Conservation (phyloP, 1,284 basidiomycete genomes). For the Sutorius eximius region DNA sequence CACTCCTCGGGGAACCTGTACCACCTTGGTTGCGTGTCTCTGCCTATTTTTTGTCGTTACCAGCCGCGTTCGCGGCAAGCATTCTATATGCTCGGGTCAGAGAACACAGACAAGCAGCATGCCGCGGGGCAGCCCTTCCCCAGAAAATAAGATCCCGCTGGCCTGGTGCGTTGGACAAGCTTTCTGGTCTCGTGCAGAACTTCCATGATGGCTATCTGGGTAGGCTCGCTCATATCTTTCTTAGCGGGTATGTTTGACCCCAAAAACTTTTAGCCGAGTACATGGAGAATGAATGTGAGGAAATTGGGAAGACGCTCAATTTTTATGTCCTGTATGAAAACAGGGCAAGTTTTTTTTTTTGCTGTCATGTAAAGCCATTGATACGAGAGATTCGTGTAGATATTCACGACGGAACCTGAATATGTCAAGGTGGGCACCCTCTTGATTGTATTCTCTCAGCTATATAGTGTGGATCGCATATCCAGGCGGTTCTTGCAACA, state of each 20-base stretch:
- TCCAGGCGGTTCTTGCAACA: conserved; percentile 37
- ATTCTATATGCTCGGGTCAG: conserved; percentile 24
- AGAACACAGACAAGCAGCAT: conserved; percentile 30
- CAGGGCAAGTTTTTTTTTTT: conserved; percentile 24
- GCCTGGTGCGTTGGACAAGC: conserved; percentile 35
- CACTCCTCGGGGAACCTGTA: background rate
- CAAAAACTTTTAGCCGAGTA: conserved; percentile 25
- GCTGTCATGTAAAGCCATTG: background rate
- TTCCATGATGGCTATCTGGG: conserved; percentile 37
- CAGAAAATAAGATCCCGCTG: conserved; percentile 30
- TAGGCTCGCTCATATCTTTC: background rate
- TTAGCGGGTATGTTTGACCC: background rate
- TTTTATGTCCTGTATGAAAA: conserved; percentile 35
- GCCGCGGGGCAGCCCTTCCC: conserved; percentile 35
- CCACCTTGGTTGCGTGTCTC: conserved; percentile 17
- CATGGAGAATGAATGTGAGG: conserved; percentile 16
- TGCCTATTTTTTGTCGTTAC: conserved; percentile 31
- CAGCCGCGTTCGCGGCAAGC: conserved; percentile 24
- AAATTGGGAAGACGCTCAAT: conserved; percentile 34
- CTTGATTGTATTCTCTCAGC: background rate
- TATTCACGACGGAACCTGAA: conserved; percentile 42
- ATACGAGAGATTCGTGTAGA: conserved; percentile 9
- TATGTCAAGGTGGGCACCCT: conserved; percentile 37
- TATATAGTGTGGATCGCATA: conserved; percentile 3
- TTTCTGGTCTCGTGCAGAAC: conserved; percentile 28